Evolutionary conservation across 2,329 filamentous ascomycete species (phyloP).

Genomic region (Apiospora pterosperma): DNA sequence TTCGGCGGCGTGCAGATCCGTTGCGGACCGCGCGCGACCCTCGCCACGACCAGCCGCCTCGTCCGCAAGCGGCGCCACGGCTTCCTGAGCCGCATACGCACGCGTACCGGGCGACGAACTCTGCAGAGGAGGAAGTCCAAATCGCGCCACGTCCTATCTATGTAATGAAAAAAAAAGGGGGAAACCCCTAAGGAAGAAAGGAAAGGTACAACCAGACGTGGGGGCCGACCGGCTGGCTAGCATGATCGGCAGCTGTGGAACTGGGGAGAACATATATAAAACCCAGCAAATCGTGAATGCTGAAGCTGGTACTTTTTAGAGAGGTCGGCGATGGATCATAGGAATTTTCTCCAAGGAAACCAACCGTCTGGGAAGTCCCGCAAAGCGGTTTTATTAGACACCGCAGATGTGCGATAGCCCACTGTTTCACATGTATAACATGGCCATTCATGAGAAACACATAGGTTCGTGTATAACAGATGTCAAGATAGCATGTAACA

Average conservation of each 20-base stretch:
- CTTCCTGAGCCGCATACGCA: constrained; percentile 49
- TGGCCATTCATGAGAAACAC: not conserved
- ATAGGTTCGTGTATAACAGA: not conserved
- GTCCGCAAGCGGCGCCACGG: constrained; percentile 58
- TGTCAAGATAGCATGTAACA: not conserved
- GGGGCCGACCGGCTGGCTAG: not conserved
- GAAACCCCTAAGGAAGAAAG: not conserved
- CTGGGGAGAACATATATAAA: not conserved
- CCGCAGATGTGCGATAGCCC: not conserved
- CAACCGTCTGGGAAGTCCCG: not conserved
- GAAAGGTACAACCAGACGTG: not conserved
- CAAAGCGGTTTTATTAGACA: not conserved
- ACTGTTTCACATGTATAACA: not conserved
- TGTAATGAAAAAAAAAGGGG: constrained; percentile 14
- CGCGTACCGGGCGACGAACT: constrained; percentile 50
- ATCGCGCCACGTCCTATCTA: constrained; percentile 43
- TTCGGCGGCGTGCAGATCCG: constrained; percentile 48
- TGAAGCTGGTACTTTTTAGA: not conserved
- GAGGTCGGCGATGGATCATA: not conserved
- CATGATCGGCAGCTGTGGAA: not conserved
- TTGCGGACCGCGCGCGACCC: constrained; percentile 56
- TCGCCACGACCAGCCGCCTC: constrained; percentile 51
- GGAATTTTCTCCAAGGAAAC: not conserved
- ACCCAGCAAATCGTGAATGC: not conserved
- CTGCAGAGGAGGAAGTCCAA: constrained; percentile 50